Evolutionary conservation across 169 alveolate genomes (phyloP).

Genomic region (Cyclospora cayetanensis): DNA sequence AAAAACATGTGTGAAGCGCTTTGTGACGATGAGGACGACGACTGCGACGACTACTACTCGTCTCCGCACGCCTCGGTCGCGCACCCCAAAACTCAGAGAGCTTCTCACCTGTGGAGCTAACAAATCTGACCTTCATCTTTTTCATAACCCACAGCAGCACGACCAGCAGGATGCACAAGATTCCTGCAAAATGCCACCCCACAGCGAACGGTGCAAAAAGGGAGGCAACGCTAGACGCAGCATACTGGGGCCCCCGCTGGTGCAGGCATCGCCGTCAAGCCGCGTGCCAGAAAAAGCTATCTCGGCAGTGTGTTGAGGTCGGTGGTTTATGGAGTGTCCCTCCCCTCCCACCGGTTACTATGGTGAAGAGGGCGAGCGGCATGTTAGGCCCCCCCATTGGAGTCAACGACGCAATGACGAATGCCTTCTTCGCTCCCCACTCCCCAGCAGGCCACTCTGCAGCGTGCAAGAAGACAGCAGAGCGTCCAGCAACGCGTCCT

Average conservation of each 20-base stretch:
- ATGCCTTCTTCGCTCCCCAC: constrained; percentile 15
- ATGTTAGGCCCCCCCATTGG: background rate
- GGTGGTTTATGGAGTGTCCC: background rate
- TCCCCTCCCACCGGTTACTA: background rate
- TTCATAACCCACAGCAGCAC: background rate
- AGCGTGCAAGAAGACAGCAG: too few species aligned
- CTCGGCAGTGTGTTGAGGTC: too few species aligned
- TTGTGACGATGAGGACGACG: too few species aligned
- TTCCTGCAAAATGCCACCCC: too few species aligned
- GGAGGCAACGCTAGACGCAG: background rate
- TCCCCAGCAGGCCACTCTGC: constrained; percentile 24
- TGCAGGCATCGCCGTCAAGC: too few species aligned
- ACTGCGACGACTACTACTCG: too few species aligned
- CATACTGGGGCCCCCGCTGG: background rate
- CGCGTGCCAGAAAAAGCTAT: too few species aligned
- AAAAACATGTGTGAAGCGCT: too few species aligned
- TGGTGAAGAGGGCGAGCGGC: background rate
- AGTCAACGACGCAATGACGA: background rate
- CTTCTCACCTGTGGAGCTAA: background rate
- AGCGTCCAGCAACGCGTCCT: too few species aligned
- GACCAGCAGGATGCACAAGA: background rate
- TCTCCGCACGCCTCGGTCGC: too few species aligned
- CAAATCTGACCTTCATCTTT: background rate
- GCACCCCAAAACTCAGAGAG: too few species aligned
- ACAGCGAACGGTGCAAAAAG: too few species aligned